Percentiles rank a stretch among this genome's conserved stretches.
Evolutionary conservation across 1,139 yeast species (phyloP).

Genomic region (Candida mesenterica): DNA sequence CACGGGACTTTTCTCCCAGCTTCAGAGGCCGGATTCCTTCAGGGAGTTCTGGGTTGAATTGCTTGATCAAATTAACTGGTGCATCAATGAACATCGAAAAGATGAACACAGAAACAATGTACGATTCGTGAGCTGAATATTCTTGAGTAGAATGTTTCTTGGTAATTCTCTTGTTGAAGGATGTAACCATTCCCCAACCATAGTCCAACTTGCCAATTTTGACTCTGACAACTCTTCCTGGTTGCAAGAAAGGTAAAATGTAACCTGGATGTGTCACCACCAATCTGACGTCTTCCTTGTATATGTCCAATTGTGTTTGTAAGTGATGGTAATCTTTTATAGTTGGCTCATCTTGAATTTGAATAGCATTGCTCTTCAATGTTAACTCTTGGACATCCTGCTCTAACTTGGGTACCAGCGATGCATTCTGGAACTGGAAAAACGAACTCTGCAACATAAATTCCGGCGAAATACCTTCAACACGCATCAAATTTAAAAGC

Average conservation of each 20-base stretch:
- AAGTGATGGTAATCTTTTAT: conserved; percentile 83
- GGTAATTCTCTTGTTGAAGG: conserved; percentile 66
- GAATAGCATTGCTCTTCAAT: conserved; percentile 44
- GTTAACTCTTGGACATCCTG: conserved; percentile 55
- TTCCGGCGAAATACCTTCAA: conserved; percentile 97
- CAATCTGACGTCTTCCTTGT: conserved; percentile 75
- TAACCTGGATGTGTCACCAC: conserved; percentile 93
- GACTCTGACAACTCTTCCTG: conserved; percentile 81
- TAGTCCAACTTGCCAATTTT: conserved; percentile 59
- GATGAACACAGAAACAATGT: conserved; percentile 81
- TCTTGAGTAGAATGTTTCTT: conserved; percentile 54
- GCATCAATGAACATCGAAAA: conserved; percentile 76
- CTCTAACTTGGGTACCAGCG: conserved; percentile 84
- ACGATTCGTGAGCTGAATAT: conserved; percentile 79
- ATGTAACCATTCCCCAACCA: conserved; percentile 93
- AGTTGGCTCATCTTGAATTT: conserved; percentile 70
- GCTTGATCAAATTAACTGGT: conserved; percentile 68
- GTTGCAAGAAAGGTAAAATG: conserved; percentile 76
- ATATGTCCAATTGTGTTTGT: conserved; percentile 64
- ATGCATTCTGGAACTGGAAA: conserved; percentile 90
- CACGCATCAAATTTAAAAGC: conserved; percentile 93
- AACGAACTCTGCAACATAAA: conserved; percentile 94
- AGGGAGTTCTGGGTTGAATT: conserved; percentile 72
- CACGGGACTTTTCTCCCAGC: conserved; percentile 67
- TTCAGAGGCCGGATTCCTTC: conserved; percentile 86